Conservation (phyloP, 495 filamentous ascomycete species). For the Evernia prunastri region DNA sequence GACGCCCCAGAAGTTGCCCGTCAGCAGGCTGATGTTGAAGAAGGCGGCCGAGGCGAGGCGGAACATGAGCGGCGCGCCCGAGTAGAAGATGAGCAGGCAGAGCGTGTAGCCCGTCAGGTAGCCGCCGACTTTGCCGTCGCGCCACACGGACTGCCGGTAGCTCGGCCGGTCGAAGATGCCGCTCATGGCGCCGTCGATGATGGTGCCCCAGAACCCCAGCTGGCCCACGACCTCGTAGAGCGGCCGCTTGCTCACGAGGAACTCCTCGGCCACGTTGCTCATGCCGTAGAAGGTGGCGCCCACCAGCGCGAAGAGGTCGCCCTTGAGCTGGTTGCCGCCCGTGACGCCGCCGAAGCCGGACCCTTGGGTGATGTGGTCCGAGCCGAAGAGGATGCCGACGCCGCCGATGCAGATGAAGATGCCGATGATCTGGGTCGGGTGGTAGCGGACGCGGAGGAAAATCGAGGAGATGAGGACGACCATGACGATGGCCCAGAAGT, state of each 20-base stretch:
- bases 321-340: slow-evolving; percentile 66
- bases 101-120: slow-evolving; percentile 86
- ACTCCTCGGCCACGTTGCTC: slow-evolving; percentile 86
- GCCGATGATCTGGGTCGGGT: slow-evolving; percentile 70
- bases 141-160: slow-evolving; percentile 62
- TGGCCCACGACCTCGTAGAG: slow-evolving; percentile 92
- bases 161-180: slow-evolving; percentile 78
- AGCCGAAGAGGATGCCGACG: slow-evolving; percentile 81
- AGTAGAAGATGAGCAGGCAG: slow-evolving; percentile 77
- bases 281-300: slow-evolving; percentile 90
- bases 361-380: slow-evolving; percentile 71
- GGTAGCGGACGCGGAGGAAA: slow-evolving; percentile 82
- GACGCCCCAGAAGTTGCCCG: slow-evolving; percentile 95
- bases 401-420: slow-evolving; percentile 89
- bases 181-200: slow-evolving; percentile 87
- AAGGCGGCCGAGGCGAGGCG: slow-evolving; percentile 86
- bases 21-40: slow-evolving; percentile 92
- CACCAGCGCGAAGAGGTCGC: slow-evolving; percentile 84
- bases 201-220: slow-evolving; percentile 77
- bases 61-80: slow-evolving; percentile 75
- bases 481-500: slow-evolving; percentile 97
- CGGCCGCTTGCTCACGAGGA: slow-evolving; percentile 77
- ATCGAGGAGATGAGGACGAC: slow-evolving; percentile 81
- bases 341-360: slow-evolving; percentile 53
- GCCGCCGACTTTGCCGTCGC: slow-evolving; percentile 60